phyloP scores from a whole-genome alignment of 305 asterid species.

The Solanum hybrid region DNA sequence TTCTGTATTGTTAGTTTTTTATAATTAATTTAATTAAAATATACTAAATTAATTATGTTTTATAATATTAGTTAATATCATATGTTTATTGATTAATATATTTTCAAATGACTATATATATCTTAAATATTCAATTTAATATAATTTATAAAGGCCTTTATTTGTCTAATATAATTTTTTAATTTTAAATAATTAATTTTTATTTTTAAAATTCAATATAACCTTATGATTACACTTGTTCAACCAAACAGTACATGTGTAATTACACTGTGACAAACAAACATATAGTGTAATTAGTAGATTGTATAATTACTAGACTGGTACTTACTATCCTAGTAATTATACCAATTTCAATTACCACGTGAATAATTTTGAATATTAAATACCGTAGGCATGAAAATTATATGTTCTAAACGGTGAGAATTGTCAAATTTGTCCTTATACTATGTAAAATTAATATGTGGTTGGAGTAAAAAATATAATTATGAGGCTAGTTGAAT shows the following conservation, averaged over 20 bases:
- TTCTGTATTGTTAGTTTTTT: neutral
- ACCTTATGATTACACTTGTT: neutral
- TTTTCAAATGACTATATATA: no score
- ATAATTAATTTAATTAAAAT: no score
- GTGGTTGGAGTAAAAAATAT: neutral
- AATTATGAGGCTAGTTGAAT: no score
- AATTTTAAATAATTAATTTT: no score
- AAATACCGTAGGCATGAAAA: neutral
- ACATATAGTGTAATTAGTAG: no score
- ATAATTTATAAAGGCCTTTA: neutral
- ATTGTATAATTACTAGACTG: no score
- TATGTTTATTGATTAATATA: neutral
- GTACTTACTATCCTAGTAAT: neutral
- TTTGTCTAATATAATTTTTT: neutral
- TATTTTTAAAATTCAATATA: no score
- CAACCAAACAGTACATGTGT: neutral
- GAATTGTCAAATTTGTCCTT: neutral
- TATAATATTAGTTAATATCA: neutral
- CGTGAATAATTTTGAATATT: neutral
- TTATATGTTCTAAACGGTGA: neutral
- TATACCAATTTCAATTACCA: no score
- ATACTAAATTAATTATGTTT: no score
- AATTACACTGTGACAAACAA: no score
- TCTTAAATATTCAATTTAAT: neutral
- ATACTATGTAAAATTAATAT: rapidly evolving